Evolutionary conservation across 208 protist species (phyloP), one percentile per base, ranked within the genome.

Genomic region (Acanthamoeba castellanii): DNA sequence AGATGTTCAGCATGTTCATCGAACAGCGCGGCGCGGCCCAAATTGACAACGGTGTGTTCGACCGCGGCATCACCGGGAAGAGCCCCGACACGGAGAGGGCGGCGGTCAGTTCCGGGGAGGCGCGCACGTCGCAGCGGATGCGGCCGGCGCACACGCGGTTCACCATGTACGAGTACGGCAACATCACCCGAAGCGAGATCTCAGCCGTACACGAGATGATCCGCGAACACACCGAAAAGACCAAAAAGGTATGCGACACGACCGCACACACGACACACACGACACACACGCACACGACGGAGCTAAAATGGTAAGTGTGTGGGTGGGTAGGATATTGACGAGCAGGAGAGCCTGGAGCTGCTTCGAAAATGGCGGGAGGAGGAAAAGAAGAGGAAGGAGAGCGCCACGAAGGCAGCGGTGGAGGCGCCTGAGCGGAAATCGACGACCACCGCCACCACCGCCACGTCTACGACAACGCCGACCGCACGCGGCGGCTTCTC

Each of bases 121-220:
- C n/a, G 57, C 34, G 47, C 0, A n/a, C 81, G 50, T 45, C 81
- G 50, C 81, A 50, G 87, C 57, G 66, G n/a, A n/a, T 92, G 87
- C 55, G 87, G n/a, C 87, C 70, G n/a, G 91, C 91, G 20, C 91
- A 94, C 37, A 72, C 91, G 30, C 91, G 91, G 7, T 94, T 94
- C 91, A 94, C 91, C 25, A 94, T 94, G 91, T 94, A 94, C 50
- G 91, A 94, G 50, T 85, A 85, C 50, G 91, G 91, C 72, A 85
- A 81, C 64, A 94, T 94, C 91, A 85, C 66, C 18, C 45, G 91
- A n/a, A 85, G 72, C 37, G 91, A 94, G 50, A 94, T 94, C 52
- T 92, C 87, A 0, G 87, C 87, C n/a, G 87, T 92, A 4, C 87
- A 92, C 87, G 45, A 92, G 45, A 92, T 92, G 87, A 3, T 92